These are phyloP conservation scores for Candida neerlandica DNA, from an alignment of 1,139 yeast genomes.

Conservation along the genomic window DNA sequence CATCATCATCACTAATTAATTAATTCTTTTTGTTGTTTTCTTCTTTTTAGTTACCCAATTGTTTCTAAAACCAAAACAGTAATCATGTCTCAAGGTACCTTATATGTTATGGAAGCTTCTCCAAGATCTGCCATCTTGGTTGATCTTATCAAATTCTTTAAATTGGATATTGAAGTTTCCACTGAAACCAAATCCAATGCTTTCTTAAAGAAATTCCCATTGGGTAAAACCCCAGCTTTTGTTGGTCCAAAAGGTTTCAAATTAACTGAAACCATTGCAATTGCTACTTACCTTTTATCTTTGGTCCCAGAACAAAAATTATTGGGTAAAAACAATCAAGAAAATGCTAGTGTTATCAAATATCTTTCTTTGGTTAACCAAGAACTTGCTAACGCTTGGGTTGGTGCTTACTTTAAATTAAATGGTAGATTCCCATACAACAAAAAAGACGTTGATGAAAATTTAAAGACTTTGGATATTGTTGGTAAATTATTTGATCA, in stretches of 20 bases:
- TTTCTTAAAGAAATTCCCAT: conserved; percentile 63
- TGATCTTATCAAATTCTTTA: conserved; percentile 56
- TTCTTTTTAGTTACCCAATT: background rate
- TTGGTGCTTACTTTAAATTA: conserved; percentile 40
- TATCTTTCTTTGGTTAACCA: conserved; percentile 84
- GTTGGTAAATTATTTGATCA: conserved; percentile 54
- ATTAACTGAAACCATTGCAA: conserved; percentile 79
- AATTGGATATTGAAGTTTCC: conserved; percentile 63
- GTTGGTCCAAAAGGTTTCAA: conserved; percentile 78
- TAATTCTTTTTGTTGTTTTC: conserved; percentile 1
- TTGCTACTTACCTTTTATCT: conserved; percentile 45
- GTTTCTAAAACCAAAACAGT: background rate
- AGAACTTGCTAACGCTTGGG: conserved; percentile 46
- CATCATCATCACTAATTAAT: too few relatives aligned
- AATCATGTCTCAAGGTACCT: conserved; percentile 64
- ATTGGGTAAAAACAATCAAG: conserved; percentile 65
- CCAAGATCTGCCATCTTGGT: conserved; percentile 50
- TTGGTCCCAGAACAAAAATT: conserved; percentile 35
- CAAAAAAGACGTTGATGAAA: conserved; percentile 74
- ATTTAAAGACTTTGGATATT: conserved; percentile 39
- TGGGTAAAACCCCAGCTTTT: conserved; percentile 75
- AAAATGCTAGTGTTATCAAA: conserved; percentile 70
- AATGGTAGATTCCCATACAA: conserved; percentile 57
- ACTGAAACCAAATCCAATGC: conserved; percentile 38
- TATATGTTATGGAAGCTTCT: conserved; percentile 51